A percentile compares a stretch with the other conserved stretches of the same genome.
Conservation (phyloP, 345 rosid species). For the Fremontodendron californicum region DNA sequence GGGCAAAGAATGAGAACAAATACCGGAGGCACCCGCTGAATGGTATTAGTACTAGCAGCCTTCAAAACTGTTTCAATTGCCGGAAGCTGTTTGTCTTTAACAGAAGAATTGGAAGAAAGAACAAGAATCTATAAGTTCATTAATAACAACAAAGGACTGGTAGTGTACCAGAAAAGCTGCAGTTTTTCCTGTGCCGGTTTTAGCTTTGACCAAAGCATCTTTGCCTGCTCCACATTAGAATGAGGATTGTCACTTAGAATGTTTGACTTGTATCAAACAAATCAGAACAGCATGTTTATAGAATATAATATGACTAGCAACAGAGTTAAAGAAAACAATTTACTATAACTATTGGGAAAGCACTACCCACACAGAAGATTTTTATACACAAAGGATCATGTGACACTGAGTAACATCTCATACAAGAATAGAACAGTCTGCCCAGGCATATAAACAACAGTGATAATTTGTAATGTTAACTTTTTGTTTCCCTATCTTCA, state of each 20-base stretch:
- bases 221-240: slow-evolving; percentile 55
- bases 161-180: slow-evolving; percentile 78
- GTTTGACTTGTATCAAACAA: slow-evolving; percentile 2
- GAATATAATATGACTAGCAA: neutral
- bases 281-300: neutral
- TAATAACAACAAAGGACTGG: slow-evolving; percentile 15
- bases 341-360: neutral
- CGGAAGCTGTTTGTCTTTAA: slow-evolving; percentile 88
- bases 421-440: neutral
- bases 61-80: slow-evolving; percentile 97
- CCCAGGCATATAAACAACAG: neutral
- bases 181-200: slow-evolving; percentile 88
- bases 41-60: slow-evolving; percentile 37
- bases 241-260: slow-evolving; percentile 11
- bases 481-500: neutral
- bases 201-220: slow-evolving; percentile 91
- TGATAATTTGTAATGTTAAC: neutral
- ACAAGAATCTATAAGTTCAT: slow-evolving; percentile 17
- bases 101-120: slow-evolving; percentile 32
- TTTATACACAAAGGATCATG: neutral
- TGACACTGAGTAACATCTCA: neutral
- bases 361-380: neutral
- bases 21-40: slow-evolving; percentile 47
- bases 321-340: neutral
- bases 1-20: slow-evolving; percentile 83